These are phyloP conservation scores for Phaeosphaeria sp. DNA, from an alignment of 2,329 filamentous ascomycete species.

Conservation along the genomic window DNA sequence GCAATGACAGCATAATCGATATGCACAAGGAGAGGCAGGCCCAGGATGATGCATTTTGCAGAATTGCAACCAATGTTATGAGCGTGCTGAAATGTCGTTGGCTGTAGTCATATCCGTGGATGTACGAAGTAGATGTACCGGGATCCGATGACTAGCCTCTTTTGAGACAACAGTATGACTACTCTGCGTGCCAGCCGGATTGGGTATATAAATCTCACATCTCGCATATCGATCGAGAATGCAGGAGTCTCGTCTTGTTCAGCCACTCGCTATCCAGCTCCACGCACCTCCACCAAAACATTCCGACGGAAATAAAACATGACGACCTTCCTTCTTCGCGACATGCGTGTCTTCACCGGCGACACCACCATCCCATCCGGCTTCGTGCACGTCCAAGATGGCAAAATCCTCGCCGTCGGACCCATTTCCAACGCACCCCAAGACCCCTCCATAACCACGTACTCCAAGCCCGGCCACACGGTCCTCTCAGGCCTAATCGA, in stretches of 20 bases:
- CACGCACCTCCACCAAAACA: not conserved
- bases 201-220: not conserved
- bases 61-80: no score
- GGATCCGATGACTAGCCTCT: not conserved
- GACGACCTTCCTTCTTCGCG: constrained; percentile 49
- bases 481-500: constrained; percentile 61
- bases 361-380: constrained; percentile 51
- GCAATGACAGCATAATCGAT: no score
- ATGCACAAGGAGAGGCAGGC: no score
- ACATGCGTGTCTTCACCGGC: constrained; percentile 58
- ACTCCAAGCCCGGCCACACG: constrained; percentile 56
- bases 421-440: constrained; percentile 21
- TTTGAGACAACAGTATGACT: not conserved
- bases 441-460: constrained; percentile 26
- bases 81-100: not conserved
- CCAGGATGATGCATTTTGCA: no score
- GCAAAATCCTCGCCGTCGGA: constrained; percentile 49
- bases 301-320: constrained; percentile 13
- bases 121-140: not conserved
- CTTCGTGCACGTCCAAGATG: constrained; percentile 51
- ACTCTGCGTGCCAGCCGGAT: not conserved
- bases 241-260: not conserved
- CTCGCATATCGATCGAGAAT: not conserved
- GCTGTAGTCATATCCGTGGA: not conserved
- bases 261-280: not conserved